phyloP scores from a whole-genome alignment of 106 monocot genomes.

The Narthecium ossifragum region DNA sequence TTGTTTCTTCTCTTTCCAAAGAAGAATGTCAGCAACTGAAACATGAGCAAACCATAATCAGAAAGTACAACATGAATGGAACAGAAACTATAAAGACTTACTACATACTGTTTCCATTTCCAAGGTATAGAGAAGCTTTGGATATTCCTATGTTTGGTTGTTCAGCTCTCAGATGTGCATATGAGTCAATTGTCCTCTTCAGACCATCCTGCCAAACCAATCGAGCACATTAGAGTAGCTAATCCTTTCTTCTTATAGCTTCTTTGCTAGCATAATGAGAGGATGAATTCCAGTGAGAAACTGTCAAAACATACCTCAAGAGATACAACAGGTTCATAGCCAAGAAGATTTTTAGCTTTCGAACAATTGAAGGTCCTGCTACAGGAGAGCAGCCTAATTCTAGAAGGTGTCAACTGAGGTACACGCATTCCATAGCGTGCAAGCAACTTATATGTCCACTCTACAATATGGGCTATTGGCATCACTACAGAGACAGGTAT shows the following conservation, averaged over 20 bases:
- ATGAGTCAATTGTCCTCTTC: constrained; percentile 76
- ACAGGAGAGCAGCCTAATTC: constrained; percentile 89
- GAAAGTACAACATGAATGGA: too few species aligned
- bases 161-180: constrained; percentile 48
- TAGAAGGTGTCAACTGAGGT: constrained; percentile 91
- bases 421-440: constrained; percentile 85
- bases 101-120: constrained; percentile 62
- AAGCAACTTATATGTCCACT: constrained; percentile 61
- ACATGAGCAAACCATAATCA: constrained; percentile 4
- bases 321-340: constrained; percentile 84
- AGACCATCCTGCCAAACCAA: constrained; percentile 93
- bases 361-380: constrained; percentile 78
- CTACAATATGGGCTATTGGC: constrained; percentile 84
- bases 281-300: too few species aligned
- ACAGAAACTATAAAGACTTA: background rate
- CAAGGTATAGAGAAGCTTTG: constrained; percentile 65
- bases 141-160: constrained; percentile 27
- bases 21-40: constrained; percentile 79
- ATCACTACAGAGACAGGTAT: constrained; percentile 74
- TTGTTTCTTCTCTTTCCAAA: constrained; percentile 87
- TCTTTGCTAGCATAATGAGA: background rate
- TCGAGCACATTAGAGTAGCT: too few species aligned
- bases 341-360: constrained; percentile 76
- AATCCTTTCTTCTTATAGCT: too few species aligned
- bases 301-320: constrained; percentile 54